phyloP scores from a whole-genome alignment of 2,329 filamentous ascomycete genomes.

The Sporothrix euskadiensis region DNA sequence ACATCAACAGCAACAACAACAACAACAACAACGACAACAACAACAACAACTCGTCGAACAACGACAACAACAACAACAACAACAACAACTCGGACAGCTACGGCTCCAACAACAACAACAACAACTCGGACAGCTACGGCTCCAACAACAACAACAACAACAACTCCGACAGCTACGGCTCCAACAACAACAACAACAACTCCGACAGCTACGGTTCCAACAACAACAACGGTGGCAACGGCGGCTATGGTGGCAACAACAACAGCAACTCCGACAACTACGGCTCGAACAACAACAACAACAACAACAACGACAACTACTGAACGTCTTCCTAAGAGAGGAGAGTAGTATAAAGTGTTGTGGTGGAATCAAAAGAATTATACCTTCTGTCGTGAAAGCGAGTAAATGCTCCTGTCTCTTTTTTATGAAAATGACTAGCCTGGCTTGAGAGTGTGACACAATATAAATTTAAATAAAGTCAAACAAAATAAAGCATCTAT shows the following conservation, averaged over 20 bases:
- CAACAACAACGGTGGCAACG: too few relatives aligned
- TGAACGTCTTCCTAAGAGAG: too few relatives aligned
- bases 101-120: slow-evolving; percentile 6
- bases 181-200: slow-evolving; percentile 21
- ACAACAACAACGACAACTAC: slow-evolving; percentile 20
- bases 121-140: slow-evolving; percentile 22
- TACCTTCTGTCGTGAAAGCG: background rate
- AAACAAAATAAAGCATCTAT: background rate
- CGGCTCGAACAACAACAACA: slow-evolving; percentile 5
- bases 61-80: background rate
- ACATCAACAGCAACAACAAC: background rate
- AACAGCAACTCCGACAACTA: slow-evolving; percentile 9
- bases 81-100: background rate
- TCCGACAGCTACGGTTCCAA: background rate
- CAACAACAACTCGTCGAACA: background rate
- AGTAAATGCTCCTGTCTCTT: background rate
- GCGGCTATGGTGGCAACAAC: too few relatives aligned
- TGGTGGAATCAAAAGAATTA: background rate
- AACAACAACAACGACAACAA: background rate
- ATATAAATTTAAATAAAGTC: background rate
- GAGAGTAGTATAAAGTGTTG: background rate
- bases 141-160: slow-evolving; percentile 22
- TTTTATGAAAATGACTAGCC: background rate
- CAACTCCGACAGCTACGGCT: slow-evolving; percentile 16
- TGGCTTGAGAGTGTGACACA: background rate